Percentiles rank a stretch among this genome's conserved stretches.
Evolutionary conservation across 495 filamentous ascomycete species (phyloP).

Genomic region (Neurospora sp.): DNA sequence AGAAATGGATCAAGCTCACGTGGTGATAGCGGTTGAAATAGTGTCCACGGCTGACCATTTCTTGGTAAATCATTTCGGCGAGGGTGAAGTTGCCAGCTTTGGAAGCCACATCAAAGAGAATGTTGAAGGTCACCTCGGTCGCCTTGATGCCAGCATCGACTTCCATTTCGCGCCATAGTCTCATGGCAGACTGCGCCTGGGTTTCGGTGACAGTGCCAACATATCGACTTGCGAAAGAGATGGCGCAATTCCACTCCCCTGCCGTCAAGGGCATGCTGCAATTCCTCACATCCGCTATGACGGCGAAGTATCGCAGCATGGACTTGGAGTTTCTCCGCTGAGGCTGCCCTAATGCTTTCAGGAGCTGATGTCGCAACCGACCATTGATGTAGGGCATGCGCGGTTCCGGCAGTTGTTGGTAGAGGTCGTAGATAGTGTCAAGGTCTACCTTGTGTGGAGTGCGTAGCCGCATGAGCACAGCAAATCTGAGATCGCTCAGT

Average conservation of each 20-base stretch:
- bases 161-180: slow-evolving; percentile 88
- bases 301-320: slow-evolving; percentile 72
- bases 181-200: slow-evolving; percentile 63
- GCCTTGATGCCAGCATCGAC: slow-evolving; percentile 49
- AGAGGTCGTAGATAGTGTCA: slow-evolving; percentile 33
- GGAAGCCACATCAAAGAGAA: slow-evolving; percentile 80
- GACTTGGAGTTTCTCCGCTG: slow-evolving; percentile 44
- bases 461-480: slow-evolving; percentile 21
- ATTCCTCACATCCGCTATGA: slow-evolving; percentile 73
- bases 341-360: slow-evolving; percentile 57
- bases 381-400: slow-evolving; percentile 55
- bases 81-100: slow-evolving; percentile 74
- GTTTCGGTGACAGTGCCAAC: slow-evolving; percentile 48
- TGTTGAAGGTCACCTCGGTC: slow-evolving; percentile 73
- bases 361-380: slow-evolving; percentile 49
- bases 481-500: slow-evolving; percentile 24
- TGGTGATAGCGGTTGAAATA: slow-evolving; percentile 63
- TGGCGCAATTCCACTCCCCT: slow-evolving; percentile 72
- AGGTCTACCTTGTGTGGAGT: slow-evolving; percentile 22
- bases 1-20: slow-evolving; percentile 70
- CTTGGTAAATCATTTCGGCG: slow-evolving; percentile 71
- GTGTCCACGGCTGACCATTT: slow-evolving; percentile 62
- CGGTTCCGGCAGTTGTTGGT: slow-evolving; percentile 41
- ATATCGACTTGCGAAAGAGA: slow-evolving; percentile 66
- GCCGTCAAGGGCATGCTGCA: slow-evolving; percentile 51